Percentiles rank a stretch among this genome's conserved stretches.
These are phyloP conservation scores for Schwanniomyces polymorphus DNA, from an alignment of 805 yeast genomes.

Conservation along the genomic window DNA sequence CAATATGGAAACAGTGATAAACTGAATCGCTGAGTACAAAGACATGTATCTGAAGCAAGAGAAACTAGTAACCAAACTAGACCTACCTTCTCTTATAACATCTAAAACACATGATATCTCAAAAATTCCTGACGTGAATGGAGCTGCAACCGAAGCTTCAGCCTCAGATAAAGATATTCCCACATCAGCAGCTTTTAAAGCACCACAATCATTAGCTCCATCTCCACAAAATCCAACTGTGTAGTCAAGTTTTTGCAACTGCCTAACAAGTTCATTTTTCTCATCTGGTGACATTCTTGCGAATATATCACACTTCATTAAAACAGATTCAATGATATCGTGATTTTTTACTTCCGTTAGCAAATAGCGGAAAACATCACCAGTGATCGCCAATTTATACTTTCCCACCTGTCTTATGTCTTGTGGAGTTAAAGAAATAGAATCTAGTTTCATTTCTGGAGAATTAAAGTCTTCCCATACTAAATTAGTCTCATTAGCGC, in stretches of 20 bases:
- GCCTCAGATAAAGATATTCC: constrained; percentile 96
- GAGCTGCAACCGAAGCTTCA: constrained; percentile 98
- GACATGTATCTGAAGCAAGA: constrained; percentile 98
- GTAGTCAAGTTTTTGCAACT: constrained; percentile 79
- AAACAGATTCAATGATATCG: constrained; percentile 48
- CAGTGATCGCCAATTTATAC: constrained; percentile 83
- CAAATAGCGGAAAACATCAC: constrained; percentile 83
- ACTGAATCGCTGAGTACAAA: constrained; percentile 93
- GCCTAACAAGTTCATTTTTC: constrained; percentile 91
- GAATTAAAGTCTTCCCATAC: constrained; percentile 72
- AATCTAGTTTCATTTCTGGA: constrained; percentile 57
- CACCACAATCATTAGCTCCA: constrained; percentile 99
- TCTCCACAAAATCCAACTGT: constrained; percentile 98
- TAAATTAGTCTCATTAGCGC: constrained; percentile 38
- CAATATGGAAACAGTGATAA: constrained; percentile 78
- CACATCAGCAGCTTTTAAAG: constrained; percentile 95
- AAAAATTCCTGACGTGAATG: constrained; percentile 87
- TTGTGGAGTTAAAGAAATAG: constrained; percentile 57
- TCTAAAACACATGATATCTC: constrained; percentile 92
- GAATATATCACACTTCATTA: constrained; percentile 73
- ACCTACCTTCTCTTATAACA: constrained; percentile 92
- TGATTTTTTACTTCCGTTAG: constrained; percentile 53
- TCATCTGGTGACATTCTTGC: constrained; percentile 99
- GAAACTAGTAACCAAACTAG: constrained; percentile 91
- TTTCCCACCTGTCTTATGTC: constrained; percentile 23